Conservation (phyloP, 257 asterid genomes). For the Plantago elongata region DNA sequence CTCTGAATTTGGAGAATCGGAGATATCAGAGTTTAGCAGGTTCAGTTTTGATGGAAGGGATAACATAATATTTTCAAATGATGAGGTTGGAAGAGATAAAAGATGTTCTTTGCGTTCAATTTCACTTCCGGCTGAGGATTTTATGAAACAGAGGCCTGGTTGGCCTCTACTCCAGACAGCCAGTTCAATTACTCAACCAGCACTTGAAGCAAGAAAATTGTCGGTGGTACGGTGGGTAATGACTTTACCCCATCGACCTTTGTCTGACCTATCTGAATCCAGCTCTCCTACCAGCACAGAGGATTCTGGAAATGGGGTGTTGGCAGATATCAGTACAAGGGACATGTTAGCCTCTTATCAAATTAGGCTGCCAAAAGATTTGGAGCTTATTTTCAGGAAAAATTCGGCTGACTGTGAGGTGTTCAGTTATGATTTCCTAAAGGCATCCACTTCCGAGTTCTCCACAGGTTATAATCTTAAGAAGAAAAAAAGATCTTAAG, state of each 20-base stretch:
- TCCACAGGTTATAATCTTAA: constrained; percentile 45
- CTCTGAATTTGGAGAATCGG: constrained; percentile 67
- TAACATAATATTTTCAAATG: constrained; percentile 23
- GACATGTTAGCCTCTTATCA: constrained; percentile 7
- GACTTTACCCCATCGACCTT: constrained; percentile 61
- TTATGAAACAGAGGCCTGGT: constrained; percentile 69
- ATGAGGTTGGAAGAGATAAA: constrained; percentile 34
- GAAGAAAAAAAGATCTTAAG: background rate
- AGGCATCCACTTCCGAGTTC: constrained; percentile 51
- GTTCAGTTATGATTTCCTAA: constrained; percentile 52
- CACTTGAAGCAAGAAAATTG: constrained; percentile 58
- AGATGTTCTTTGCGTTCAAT: constrained; percentile 50
- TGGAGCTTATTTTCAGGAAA: constrained; percentile 38
- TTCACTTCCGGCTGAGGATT: constrained; percentile 64
- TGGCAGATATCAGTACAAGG: background rate
- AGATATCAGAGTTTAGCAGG: constrained; percentile 49
- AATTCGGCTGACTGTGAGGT: constrained; percentile 46
- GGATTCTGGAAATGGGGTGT: constrained; percentile 18
- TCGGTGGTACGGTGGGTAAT: constrained; percentile 86
- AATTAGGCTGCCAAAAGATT: constrained; percentile 42
- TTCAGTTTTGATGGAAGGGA: constrained; percentile 47
- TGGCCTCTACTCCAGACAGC: constrained; percentile 86
- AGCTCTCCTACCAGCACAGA: constrained; percentile 22
- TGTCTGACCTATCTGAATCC: constrained; percentile 35
- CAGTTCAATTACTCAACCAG: constrained; percentile 40